Evolutionary conservation across 139 green algal genomes (phyloP).

Genomic region (Coccomyxa sp.): DNA sequence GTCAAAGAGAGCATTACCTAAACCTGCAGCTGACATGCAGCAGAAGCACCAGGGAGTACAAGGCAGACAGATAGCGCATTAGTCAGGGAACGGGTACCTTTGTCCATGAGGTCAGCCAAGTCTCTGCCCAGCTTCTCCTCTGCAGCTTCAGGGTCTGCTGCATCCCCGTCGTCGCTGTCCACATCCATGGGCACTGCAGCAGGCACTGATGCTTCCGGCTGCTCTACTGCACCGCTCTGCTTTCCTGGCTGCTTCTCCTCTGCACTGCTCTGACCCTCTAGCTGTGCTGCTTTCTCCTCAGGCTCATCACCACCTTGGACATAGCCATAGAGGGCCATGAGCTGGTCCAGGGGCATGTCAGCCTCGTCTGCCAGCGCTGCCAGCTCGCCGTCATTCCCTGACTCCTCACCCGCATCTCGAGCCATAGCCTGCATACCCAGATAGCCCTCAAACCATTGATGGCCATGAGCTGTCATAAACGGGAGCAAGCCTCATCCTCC

Average conservation of each 20-base stretch:
- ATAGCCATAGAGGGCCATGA: constrained; percentile 70
- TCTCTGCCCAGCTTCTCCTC: too few relatives aligned
- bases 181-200: constrained; percentile 2
- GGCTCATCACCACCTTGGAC: background rate
- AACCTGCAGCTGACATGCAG: too few relatives aligned
- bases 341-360: constrained; percentile 82
- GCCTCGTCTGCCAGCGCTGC: constrained; percentile 69
- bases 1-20: too few relatives aligned
- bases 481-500: too few relatives aligned
- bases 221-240: constrained; percentile 19
- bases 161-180: constrained; percentile 8
- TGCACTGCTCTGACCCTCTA: background rate
- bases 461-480: too few relatives aligned
- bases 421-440: constrained; percentile 3
- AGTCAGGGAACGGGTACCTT: too few relatives aligned
- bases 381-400: constrained; percentile 46
- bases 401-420: background rate
- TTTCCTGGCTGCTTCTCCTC: too few relatives aligned
- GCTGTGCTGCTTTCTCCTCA: constrained; percentile 5
- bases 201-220: background rate
- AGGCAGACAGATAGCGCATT: too few relatives aligned
- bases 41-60: too few relatives aligned
- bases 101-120: too few relatives aligned
- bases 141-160: too few relatives aligned
- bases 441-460: background rate